Evolutionary conservation across 2,329 filamentous ascomycete species (phyloP).

Genomic region (Helicocarpus griseus): DNA sequence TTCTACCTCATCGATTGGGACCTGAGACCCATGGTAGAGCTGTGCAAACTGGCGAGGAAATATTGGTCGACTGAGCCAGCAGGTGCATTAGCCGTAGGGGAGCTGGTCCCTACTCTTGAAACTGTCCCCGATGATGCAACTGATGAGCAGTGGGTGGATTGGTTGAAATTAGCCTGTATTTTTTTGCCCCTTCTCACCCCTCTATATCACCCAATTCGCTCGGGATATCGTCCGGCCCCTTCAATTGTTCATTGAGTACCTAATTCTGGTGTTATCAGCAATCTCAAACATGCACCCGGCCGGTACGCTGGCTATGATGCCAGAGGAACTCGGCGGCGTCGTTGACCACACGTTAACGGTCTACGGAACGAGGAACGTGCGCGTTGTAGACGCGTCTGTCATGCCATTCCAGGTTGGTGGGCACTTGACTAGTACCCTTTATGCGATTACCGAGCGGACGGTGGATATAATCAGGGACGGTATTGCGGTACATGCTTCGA

Average conservation of each 20-base stretch:
- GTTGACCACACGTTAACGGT: constrained; percentile 22
- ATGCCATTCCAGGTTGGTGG: constrained; percentile 21
- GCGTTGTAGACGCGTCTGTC: constrained; percentile 24
- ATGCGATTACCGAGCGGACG: constrained; percentile 24
- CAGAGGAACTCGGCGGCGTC: constrained; percentile 23
- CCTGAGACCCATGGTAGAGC: background rate
- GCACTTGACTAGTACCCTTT: constrained; percentile 19
- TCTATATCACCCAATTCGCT: background rate
- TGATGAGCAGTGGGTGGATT: background rate
- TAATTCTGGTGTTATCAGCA: no score
- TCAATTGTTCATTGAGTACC: no score
- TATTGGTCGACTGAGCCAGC: background rate
- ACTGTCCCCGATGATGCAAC: background rate
- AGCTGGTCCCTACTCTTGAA: background rate
- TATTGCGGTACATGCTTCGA: no score
- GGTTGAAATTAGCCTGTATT: background rate
- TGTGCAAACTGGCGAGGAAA: background rate
- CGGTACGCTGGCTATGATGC: constrained; percentile 20
- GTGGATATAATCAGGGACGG: no score
- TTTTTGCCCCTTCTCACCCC: background rate
- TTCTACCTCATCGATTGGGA: background rate
- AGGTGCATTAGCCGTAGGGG: background rate
- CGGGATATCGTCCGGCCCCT: no score
- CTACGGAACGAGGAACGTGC: constrained; percentile 23
- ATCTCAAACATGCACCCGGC: background rate